A percentile compares a stretch with the other conserved stretches of the same genome.
phyloP scores from a whole-genome alignment of 805 yeast genomes.

The Yarrowia deformans region DNA sequence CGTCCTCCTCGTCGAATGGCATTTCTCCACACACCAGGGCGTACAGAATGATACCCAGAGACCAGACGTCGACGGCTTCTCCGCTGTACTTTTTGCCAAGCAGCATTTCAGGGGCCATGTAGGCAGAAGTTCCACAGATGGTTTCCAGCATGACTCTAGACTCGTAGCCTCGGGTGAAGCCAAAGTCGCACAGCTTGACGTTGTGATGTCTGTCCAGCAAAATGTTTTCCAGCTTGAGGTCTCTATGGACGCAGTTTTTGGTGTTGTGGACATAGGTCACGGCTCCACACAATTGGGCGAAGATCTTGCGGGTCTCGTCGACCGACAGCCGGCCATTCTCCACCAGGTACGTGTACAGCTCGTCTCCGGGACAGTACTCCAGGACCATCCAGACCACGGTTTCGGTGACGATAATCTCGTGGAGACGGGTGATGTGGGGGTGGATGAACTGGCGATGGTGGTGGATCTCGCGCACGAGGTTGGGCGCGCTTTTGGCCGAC shows the following conservation, averaged over 20 bases:
- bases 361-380: slow-evolving; percentile 79
- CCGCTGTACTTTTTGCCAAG: slow-evolving; percentile 76
- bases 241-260: slow-evolving; percentile 81
- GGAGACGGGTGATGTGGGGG: slow-evolving; percentile 81
- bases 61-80: slow-evolving; percentile 83
- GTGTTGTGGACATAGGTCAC: slow-evolving; percentile 74
- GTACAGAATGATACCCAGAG: slow-evolving; percentile 85
- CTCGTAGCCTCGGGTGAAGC: slow-evolving; percentile 83
- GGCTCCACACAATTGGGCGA: slow-evolving; percentile 60
- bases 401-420: slow-evolving; percentile 86
- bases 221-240: slow-evolving; percentile 76
- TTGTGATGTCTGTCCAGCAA: slow-evolving; percentile 80
- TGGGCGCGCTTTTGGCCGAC: slow-evolving; percentile 77
- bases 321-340: slow-evolving; percentile 47
- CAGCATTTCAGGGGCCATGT: slow-evolving; percentile 95
- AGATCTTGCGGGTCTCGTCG: slow-evolving; percentile 43
- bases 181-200: slow-evolving; percentile 89
- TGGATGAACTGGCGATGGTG: slow-evolving; percentile 86
- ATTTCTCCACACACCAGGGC: slow-evolving; percentile 84
- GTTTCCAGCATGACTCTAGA: slow-evolving; percentile 70
- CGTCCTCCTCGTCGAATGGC: slow-evolving; percentile 90
- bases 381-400: slow-evolving; percentile 82
- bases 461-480: slow-evolving; percentile 87
- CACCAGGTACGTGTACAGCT: slow-evolving; percentile 50
- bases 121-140: slow-evolving; percentile 91